Conservation (phyloP, 1,284 basidiomycete genomes). For the Mycocalia duriaeana region DNA sequence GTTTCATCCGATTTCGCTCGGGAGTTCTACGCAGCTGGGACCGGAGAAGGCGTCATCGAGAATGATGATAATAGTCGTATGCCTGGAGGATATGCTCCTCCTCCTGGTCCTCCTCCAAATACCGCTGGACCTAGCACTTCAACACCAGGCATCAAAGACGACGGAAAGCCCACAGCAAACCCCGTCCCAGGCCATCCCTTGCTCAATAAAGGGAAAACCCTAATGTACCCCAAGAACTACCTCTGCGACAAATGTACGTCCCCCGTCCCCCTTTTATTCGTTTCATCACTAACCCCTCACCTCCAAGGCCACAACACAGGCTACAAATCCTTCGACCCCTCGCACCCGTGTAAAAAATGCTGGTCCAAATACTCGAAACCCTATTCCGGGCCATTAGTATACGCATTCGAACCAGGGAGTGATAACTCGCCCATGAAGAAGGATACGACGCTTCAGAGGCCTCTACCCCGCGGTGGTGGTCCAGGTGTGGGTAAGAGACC, state of each 20-base stretch:
- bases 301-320: constrained; percentile 62
- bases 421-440: not conserved
- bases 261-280: constrained; percentile 1
- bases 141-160: constrained; percentile 20
- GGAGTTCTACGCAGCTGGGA: constrained; percentile 48
- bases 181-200: constrained; percentile 65
- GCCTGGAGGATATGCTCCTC: constrained; percentile 14
- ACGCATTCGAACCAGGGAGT: constrained; percentile 31
- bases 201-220: constrained; percentile 49
- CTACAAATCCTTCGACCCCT: constrained; percentile 63
- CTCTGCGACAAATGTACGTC: constrained; percentile 60
- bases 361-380: constrained; percentile 62
- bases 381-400: constrained; percentile 54
- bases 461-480: constrained; percentile 4
- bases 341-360: constrained; percentile 62
- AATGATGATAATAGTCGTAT: not conserved
- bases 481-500: too few species aligned
- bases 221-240: constrained; percentile 63
- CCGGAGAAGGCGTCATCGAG: constrained; percentile 8
- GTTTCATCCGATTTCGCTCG: constrained; percentile 45
- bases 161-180: constrained; percentile 54
- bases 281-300: not conserved
- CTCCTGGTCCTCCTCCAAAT: constrained; percentile 12
- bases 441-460: constrained; percentile 6
- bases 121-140: constrained; percentile 1